phyloP scores from a whole-genome alignment of 345 rosid species.

The Cardamine occulta region DNA sequence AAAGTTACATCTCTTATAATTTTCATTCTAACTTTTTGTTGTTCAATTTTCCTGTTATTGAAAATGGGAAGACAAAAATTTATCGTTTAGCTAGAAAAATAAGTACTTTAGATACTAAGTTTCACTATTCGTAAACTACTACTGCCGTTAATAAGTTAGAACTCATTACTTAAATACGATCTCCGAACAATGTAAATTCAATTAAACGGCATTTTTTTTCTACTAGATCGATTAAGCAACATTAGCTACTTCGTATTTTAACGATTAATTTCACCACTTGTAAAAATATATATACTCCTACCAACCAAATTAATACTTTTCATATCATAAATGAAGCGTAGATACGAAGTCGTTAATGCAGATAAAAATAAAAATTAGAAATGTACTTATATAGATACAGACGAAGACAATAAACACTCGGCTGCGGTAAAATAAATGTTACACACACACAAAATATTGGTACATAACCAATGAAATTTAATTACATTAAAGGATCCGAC shows the following conservation, averaged over 20 bases:
- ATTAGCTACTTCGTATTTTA: not conserved
- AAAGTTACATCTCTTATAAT: not conserved
- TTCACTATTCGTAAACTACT: too few relatives aligned
- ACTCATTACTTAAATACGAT: not conserved
- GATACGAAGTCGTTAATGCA: not conserved
- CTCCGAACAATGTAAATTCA: not conserved
- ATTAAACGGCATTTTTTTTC: not conserved
- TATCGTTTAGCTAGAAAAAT: not conserved
- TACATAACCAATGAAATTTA: slow-evolving; percentile 12
- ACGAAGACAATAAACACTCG: not conserved
- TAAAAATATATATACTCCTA: not conserved
- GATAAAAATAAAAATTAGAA: slow-evolving; percentile 2
- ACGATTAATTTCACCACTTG: not conserved
- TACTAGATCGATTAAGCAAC: not conserved
- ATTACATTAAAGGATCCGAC: slow-evolving; percentile 34
- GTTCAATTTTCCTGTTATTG: not conserved
- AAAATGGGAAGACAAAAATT: not conserved
- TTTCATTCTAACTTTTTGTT: not conserved
- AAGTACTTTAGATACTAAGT: not conserved
- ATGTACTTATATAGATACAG: not conserved
- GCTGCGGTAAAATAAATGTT: not conserved
- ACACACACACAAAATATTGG: not conserved
- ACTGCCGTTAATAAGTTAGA: not conserved
- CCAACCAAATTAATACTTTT: slow-evolving; percentile 1
- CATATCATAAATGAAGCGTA: slow-evolving; percentile 22